Base-by-base conservation (phyloP, 1,284 basidiomycete species). In the Cutaneotrichosporon sp. region DNA sequence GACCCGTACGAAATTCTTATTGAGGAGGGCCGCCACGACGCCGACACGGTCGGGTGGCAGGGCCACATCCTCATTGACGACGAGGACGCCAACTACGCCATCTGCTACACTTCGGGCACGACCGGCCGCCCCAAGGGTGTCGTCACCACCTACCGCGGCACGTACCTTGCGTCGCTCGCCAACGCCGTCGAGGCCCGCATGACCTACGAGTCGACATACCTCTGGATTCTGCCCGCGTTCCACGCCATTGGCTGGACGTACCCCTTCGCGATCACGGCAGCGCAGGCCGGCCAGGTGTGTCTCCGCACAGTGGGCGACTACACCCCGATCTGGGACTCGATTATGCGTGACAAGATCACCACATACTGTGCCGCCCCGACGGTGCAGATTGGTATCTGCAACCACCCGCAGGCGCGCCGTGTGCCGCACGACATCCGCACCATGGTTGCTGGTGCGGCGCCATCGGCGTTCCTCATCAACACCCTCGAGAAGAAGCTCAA, bases 171-270 rank as follows among this genome's bases (percentile, higher is more conserved):
- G 8, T 52, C 46, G 10, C 42, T 58, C 26, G 43, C 49, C 34
- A 58, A 58, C 50, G 56, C 47, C 5, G 35, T 49, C 35, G 50
- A 54, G 43, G 45, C 56, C 18, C 42, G 48, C 30, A 44, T 58
- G 41, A 30, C 48, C 46, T 65, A 51, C 59, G 61, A 46, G 60
- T 65, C 40, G 46, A 69, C 14, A 49, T 67, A 21, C 69, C 69
- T 37, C 49, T 73, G 22, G 66, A 69, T 53, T 57, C 68, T 34
- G 26, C 60, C 39, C 41, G 55, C 56, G 4, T 58, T 58, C 56
- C 56, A 58, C 56, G 52, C 56, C 17, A 39, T 46, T 23, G 56
- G 56, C 38, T 58, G 56, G 56, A 51, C 45, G n/a, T 58, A 52
- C 56, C 56, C 56, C 34, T 58, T 52, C 35, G 56, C 56, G 20